These are phyloP conservation scores for Tricholoma matsutake DNA, from an alignment of 768 basidiomycete genomes.

Conservation along the genomic window DNA sequence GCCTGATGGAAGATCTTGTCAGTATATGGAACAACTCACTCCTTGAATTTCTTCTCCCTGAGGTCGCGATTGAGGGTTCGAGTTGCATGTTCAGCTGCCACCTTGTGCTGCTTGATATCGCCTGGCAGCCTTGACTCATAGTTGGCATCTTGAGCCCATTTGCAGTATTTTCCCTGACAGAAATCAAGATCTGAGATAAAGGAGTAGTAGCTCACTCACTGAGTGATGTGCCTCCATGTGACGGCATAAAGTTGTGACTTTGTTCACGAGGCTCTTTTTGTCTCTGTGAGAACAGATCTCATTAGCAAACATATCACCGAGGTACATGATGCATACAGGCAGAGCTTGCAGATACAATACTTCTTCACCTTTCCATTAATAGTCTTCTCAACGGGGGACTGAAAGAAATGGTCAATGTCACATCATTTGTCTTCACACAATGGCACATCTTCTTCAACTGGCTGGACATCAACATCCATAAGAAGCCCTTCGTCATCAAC, in stretches of 20 bases:
- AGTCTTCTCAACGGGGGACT: background rate
- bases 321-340: background rate
- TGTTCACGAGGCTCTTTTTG: no score
- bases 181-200: no score
- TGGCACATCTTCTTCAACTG: background rate
- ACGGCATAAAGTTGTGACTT: background rate
- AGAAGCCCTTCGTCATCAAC: no score
- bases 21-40: slow-evolving; percentile 25
- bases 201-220: no score
- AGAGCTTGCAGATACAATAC: background rate
- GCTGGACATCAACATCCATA: no score
- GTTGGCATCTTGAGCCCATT: slow-evolving; percentile 23
- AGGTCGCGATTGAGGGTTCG: slow-evolving; percentile 28
- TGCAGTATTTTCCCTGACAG: slow-evolving; percentile 14
- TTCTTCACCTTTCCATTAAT: background rate
- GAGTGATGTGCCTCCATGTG: background rate
- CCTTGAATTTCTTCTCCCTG: slow-evolving; percentile 9
- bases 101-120: slow-evolving; percentile 17
- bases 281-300: background rate
- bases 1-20: slow-evolving; percentile 21
- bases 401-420: background rate
- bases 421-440: background rate
- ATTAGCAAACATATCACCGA: background rate
- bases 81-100: background rate
- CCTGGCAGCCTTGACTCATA: slow-evolving; percentile 29